Conservation (phyloP, 306 rosid genomes). For the Clitoria ternatea region DNA sequence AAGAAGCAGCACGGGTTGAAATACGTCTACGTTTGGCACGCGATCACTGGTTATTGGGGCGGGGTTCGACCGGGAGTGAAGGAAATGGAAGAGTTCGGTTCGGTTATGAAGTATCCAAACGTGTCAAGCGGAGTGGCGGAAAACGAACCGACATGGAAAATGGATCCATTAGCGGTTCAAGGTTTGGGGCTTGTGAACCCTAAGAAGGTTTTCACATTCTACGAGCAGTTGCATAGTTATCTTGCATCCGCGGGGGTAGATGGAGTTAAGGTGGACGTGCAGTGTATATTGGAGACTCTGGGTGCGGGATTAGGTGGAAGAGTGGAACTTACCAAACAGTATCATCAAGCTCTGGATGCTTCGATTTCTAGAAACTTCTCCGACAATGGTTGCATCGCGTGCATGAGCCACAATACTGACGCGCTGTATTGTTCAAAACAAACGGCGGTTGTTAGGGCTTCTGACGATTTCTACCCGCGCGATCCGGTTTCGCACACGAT, state of each 20-base stretch:
- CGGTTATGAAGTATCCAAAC: constrained; percentile 48
- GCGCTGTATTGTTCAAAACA: constrained; percentile 80
- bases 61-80: constrained; percentile 69
- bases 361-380: constrained; percentile 73
- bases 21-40: constrained; percentile 91
- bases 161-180: constrained; percentile 46
- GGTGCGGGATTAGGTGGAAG: constrained; percentile 82
- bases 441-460: constrained; percentile 79
- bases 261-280: constrained; percentile 95
- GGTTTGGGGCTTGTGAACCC: constrained; percentile 83
- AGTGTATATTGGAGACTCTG: constrained; percentile 80
- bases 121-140: constrained; percentile 58
- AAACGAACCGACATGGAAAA: constrained; percentile 81
- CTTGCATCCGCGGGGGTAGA: constrained; percentile 74
- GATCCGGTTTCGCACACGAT: constrained; percentile 81
- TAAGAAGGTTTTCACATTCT: constrained; percentile 53
- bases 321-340: constrained; percentile 68
- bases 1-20: constrained; percentile 63
- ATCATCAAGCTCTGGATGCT: constrained; percentile 86
- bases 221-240: constrained; percentile 65
- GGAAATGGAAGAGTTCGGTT: constrained; percentile 64
- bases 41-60: constrained; percentile 95
- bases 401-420: constrained; percentile 96
- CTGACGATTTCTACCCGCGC: constrained; percentile 87
- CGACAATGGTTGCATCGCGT: constrained; percentile 80